Conservation (phyloP, 331 rosid genomes). For the Pyracantha coccinea region DNA sequence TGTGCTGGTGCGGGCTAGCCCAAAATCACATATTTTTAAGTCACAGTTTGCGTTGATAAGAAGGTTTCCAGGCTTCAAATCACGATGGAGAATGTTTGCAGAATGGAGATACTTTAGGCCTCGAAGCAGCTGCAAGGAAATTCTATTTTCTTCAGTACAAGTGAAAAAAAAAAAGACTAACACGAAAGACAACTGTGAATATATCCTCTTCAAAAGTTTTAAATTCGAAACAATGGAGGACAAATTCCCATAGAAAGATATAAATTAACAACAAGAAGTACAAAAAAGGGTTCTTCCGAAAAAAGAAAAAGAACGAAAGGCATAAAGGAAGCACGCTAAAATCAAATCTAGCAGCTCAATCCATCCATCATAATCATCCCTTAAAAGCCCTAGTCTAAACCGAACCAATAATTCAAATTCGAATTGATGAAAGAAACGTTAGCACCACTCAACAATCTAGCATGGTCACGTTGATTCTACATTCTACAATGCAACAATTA, state of each 20-base stretch:
- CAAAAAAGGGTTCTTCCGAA: not conserved
- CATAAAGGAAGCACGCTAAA: not conserved
- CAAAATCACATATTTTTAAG: slow-evolving; percentile 81
- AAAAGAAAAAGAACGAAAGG: not conserved
- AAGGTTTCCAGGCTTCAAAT: slow-evolving; percentile 82
- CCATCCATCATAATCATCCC: not conserved
- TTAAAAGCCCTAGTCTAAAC: not conserved
- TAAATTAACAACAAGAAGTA: too few species aligned
- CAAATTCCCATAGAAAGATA: too few species aligned
- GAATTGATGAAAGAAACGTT: not conserved
- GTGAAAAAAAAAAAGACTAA: slow-evolving; percentile 9
- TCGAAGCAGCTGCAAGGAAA: slow-evolving; percentile 54
- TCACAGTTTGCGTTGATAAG: slow-evolving; percentile 77
- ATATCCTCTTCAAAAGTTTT: not conserved
- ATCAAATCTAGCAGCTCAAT: not conserved
- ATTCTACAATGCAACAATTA: not conserved
- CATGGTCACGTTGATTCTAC: not conserved
- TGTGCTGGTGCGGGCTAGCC: slow-evolving; percentile 63
- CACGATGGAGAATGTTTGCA: slow-evolving; percentile 86
- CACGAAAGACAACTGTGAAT: not conserved
- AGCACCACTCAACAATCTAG: not conserved
- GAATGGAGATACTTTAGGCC: slow-evolving; percentile 83
- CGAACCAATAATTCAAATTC: not conserved
- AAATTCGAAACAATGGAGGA: too few species aligned
- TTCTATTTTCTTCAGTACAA: slow-evolving; percentile 17